A percentile compares a stretch with the other conserved stretches of the same genome.
Conservation (phyloP, 2,329 filamentous ascomycete genomes). For the Coniochaeta sp. region DNA sequence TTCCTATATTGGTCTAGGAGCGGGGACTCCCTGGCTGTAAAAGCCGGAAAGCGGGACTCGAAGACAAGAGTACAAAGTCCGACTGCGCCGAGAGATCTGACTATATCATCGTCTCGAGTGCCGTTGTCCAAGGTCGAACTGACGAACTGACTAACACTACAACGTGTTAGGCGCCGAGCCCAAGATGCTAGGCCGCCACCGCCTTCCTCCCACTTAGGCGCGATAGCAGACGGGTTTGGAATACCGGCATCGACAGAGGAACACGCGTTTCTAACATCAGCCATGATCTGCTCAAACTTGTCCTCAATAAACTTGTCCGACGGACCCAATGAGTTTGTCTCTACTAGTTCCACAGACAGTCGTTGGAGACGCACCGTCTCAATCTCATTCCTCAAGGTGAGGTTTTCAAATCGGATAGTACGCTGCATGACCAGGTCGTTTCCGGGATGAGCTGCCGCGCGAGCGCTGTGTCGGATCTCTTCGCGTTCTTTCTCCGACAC, state of each 20-base stretch:
- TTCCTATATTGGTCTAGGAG: slow-evolving; percentile 6
- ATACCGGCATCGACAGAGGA: neutral
- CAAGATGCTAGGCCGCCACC: neutral
- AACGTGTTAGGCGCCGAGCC: neutral
- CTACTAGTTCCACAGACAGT: neutral
- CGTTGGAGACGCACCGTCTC: slow-evolving; percentile 1
- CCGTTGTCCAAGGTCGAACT: neutral
- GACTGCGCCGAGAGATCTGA: slow-evolving; percentile 1
- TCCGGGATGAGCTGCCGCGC: neutral
- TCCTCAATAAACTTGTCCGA: neutral
- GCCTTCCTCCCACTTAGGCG: neutral
- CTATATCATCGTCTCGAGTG: neutral
- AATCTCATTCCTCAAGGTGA: neutral
- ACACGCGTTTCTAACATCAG: neutral
- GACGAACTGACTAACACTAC: neutral
- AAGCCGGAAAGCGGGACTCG: slow-evolving; percentile 3
- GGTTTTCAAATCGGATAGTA: slow-evolving; percentile 1
- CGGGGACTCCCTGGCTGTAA: slow-evolving; percentile 3
- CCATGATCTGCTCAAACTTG: neutral
- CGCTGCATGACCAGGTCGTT: neutral
- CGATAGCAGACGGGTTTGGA: neutral
- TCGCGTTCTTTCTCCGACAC: slow-evolving; percentile 1
- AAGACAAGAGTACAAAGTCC: slow-evolving; percentile 4
- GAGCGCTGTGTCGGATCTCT: neutral
- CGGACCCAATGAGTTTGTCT: neutral